phyloP scores from a whole-genome alignment of 1,139 yeast species.

The Geotrichum fermentans region DNA sequence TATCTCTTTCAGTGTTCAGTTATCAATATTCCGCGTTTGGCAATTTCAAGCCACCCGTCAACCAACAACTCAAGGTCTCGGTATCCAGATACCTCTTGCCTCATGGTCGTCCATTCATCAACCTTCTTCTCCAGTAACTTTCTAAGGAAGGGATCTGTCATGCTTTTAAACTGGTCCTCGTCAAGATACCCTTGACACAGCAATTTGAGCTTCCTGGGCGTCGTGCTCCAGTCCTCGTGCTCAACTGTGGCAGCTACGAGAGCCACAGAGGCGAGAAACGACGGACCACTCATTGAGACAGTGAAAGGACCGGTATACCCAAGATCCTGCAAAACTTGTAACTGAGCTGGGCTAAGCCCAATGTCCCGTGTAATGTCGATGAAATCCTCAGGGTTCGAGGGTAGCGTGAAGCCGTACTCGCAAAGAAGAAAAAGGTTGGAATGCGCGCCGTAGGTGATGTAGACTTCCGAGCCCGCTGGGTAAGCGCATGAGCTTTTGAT shows the following conservation, averaged over 20 bases:
- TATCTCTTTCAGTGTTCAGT: not conserved
- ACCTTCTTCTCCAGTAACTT: slow-evolving; percentile 4
- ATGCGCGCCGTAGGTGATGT: slow-evolving; percentile 82
- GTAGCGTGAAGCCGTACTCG: slow-evolving; percentile 78
- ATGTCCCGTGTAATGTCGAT: slow-evolving; percentile 53
- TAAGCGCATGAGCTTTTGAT: slow-evolving; percentile 29
- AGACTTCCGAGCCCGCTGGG: slow-evolving; percentile 52
- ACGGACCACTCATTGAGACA: slow-evolving; percentile 47
- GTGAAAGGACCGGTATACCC: slow-evolving; percentile 76
- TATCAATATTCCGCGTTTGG: not conserved
- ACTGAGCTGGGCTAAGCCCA: slow-evolving; percentile 42
- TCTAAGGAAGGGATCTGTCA: slow-evolving; percentile 14
- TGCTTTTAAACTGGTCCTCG: slow-evolving; percentile 20
- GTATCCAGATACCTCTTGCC: not conserved
- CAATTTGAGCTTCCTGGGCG: slow-evolving; percentile 4
- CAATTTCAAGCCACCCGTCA: slow-evolving; percentile 3
- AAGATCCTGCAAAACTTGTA: slow-evolving; percentile 45
- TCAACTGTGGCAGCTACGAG: slow-evolving; percentile 46
- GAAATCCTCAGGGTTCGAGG: slow-evolving; percentile 59
- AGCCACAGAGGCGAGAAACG: slow-evolving; percentile 74
- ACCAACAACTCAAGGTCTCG: not conserved
- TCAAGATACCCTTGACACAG: slow-evolving; percentile 12
- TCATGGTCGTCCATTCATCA: slow-evolving; percentile 2
- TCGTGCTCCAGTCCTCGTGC: slow-evolving; percentile 1
- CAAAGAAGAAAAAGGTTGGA: slow-evolving; percentile 71